phyloP scores from a whole-genome alignment of 352 stramenopile genomes.

The Globisporangium splendens region DNA sequence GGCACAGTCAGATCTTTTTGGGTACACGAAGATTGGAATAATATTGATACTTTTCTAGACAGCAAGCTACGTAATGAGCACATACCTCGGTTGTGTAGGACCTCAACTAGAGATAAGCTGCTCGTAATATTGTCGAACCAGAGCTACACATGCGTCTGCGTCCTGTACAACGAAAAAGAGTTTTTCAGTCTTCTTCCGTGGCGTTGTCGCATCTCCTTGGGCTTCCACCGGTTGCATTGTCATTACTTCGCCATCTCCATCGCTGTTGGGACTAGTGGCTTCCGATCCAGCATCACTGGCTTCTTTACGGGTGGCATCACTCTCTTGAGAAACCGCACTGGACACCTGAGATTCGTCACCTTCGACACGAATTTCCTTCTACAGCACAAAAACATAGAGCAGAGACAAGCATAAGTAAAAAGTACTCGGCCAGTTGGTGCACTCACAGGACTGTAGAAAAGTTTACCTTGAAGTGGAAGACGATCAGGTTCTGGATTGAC shows the following conservation, averaged over 20 bases:
- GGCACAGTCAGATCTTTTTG: background rate
- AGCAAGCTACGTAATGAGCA: conserved; percentile 2
- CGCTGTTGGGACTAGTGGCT: too few relatives aligned
- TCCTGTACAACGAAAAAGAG: conserved; percentile 18
- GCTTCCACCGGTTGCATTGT: background rate
- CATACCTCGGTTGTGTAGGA: background rate
- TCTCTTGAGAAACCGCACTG: background rate
- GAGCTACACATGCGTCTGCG: conserved; percentile 12
- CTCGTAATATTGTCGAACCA: conserved; percentile 17
- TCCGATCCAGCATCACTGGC: background rate
- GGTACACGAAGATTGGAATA: background rate
- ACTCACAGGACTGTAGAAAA: background rate
- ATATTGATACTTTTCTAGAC: background rate
- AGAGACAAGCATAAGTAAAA: background rate
- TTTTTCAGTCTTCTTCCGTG: background rate
- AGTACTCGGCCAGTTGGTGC: background rate
- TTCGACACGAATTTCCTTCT: background rate
- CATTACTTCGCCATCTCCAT: background rate
- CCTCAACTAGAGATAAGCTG: conserved; percentile 13
- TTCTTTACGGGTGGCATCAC: background rate
- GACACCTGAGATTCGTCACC: background rate
- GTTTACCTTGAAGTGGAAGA: conserved; percentile 78
- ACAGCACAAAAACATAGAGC: background rate
- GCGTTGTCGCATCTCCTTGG: background rate
- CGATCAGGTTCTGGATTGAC: conserved; percentile 53